Conservation (phyloP, 129 eudicot species). For the Flaveria sonorensis region DNA sequence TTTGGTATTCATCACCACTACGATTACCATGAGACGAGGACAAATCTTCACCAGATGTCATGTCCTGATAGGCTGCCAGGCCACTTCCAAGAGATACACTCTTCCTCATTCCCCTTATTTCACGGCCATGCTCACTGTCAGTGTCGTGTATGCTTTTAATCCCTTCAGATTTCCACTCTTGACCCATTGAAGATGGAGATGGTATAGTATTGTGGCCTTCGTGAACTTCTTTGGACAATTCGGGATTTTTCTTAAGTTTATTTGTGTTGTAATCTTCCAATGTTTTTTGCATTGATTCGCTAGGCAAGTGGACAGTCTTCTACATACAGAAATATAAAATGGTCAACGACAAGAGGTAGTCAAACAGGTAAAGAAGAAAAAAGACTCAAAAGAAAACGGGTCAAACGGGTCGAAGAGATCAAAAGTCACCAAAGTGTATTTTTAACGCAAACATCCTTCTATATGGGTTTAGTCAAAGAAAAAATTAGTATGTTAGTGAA, state of each 20-base stretch:
- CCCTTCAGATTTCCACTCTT: constrained; percentile 70
- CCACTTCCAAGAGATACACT: constrained; percentile 72
- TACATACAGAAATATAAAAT: constrained; percentile 31
- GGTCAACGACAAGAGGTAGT: constrained; percentile 31
- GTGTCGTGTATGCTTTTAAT: constrained; percentile 43
- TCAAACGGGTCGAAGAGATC: background rate
- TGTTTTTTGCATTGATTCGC: constrained; percentile 77
- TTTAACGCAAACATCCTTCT: background rate
- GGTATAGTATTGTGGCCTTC: constrained; percentile 26
- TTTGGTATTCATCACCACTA: constrained; percentile 51
- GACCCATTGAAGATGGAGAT: constrained; percentile 47
- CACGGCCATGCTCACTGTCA: constrained; percentile 41
- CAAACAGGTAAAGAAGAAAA: background rate
- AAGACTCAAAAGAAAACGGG: background rate
- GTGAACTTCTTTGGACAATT: constrained; percentile 20
- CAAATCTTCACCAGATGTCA: constrained; percentile 40
- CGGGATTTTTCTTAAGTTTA: constrained; percentile 29
- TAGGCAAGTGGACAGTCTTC: constrained; percentile 66
- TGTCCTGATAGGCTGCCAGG: constrained; percentile 50
- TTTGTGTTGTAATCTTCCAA: constrained; percentile 52
- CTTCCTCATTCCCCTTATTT: constrained; percentile 50
- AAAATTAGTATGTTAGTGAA: background rate
- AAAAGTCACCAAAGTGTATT: background rate
- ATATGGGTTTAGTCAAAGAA: background rate
- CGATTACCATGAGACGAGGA: constrained; percentile 52